Percentiles rank a stretch among this genome's conserved stretches.
Evolutionary conservation across 495 filamentous ascomycete genomes (phyloP).

Genomic region (Xylaria flabelliformis): DNA sequence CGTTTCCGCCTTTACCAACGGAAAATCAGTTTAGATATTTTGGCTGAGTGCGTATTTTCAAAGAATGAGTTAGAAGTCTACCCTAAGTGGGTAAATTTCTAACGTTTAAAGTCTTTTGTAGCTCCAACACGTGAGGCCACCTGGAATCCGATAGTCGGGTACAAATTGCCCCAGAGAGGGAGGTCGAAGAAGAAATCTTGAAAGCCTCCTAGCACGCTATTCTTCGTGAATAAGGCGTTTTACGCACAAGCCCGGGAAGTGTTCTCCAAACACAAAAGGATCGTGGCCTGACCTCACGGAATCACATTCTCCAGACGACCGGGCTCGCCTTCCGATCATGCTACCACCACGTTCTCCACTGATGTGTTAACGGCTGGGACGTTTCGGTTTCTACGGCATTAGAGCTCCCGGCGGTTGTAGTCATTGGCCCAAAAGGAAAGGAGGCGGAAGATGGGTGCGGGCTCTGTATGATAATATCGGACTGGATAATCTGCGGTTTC

Average conservation of each 20-base stretch:
- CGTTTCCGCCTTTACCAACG: conserved; percentile 2
- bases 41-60: neutral
- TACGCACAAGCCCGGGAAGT: neutral
- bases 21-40: conserved; percentile 9
- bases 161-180: neutral
- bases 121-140: neutral
- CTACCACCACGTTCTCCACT: neutral
- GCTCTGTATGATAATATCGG: neutral
- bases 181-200: neutral
- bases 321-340: neutral
- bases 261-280: neutral
- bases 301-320: neutral
- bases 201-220: neutral
- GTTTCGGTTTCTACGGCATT: neutral
- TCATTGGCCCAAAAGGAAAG: neutral
- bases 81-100: neutral
- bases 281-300: neutral
- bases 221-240: conserved; percentile 7
- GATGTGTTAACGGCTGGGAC: neutral
- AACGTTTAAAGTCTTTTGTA: neutral
- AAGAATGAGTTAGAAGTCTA: neutral
- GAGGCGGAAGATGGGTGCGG: neutral
- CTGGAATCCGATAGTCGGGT: conserved; percentile 4
- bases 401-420: neutral
- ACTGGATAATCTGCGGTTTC: neutral